Evolutionary conservation across 2,329 filamentous ascomycete genomes (phyloP).

Genomic region (Fusarium pseudocircinatum): DNA sequence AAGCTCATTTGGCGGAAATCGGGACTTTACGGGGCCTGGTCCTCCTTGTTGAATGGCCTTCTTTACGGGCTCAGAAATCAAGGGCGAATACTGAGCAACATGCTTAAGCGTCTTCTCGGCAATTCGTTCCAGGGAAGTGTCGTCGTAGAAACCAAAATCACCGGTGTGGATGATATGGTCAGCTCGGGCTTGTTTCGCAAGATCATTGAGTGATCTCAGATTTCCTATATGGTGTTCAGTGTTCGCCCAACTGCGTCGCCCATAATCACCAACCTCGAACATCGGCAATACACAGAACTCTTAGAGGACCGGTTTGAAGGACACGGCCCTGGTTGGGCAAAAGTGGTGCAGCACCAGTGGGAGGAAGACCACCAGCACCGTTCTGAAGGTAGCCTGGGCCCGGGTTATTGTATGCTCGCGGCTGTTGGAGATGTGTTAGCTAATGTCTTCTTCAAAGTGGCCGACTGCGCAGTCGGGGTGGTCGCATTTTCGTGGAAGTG

Average conservation of each 20-base stretch:
- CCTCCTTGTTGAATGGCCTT: constrained; percentile 73
- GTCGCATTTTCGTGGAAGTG: background rate
- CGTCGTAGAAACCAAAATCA: constrained; percentile 99
- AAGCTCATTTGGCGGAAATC: constrained; percentile 82
- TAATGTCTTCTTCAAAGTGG: background rate
- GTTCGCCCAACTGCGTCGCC: constrained; percentile 21
- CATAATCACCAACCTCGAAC: constrained; percentile 67
- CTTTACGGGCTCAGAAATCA: constrained; percentile 82
- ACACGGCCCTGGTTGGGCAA: constrained; percentile 74
- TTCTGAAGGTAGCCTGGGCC: constrained; percentile 72
- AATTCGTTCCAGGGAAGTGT: constrained; percentile 93
- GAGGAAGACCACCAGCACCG: constrained; percentile 63
- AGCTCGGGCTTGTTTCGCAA: constrained; percentile 92
- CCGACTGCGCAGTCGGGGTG: background rate
- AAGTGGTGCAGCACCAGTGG: constrained; percentile 70
- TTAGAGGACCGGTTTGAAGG: constrained; percentile 71
- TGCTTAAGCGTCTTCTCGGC: constrained; percentile 99
- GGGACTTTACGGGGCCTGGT: constrained; percentile 83
- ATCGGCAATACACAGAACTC: constrained; percentile 76
- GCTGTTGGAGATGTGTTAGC: constrained; percentile 46
- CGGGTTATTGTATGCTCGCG: constrained; percentile 59
- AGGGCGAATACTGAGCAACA: constrained; percentile 96
- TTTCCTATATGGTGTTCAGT: constrained; percentile 72
- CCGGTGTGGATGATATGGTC: constrained; percentile 99
- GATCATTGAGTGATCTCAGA: constrained; percentile 92